phyloP scores from a whole-genome alignment of 1,139 yeast species.

The Meyerozyma carpophila region DNA sequence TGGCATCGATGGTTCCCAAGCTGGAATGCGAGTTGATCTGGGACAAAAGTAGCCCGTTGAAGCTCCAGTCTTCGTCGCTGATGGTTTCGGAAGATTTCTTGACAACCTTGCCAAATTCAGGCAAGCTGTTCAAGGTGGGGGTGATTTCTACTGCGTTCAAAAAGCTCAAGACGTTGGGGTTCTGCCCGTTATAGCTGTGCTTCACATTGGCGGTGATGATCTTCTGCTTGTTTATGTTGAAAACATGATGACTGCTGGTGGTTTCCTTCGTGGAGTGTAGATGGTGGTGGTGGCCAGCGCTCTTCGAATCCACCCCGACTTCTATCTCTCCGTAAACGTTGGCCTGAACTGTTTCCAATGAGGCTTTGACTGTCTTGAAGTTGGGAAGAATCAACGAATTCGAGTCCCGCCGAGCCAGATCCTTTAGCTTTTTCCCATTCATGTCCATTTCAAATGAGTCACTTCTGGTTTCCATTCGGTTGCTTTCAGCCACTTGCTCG shows the following conservation, averaged over 20 bases:
- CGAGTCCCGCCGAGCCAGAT: slow-evolving; percentile 9
- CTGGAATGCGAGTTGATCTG: slow-evolving; percentile 29
- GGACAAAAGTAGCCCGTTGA: slow-evolving; percentile 53
- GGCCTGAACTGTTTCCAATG: slow-evolving; percentile 52
- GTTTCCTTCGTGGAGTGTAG: slow-evolving; percentile 10
- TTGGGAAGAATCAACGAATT: slow-evolving; percentile 30
- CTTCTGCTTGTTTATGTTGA: slow-evolving; percentile 28
- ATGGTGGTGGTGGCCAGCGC: slow-evolving; percentile 12
- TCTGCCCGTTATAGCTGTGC: slow-evolving; percentile 63
- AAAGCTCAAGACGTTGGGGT: slow-evolving; percentile 57
- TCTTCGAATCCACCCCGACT: slow-evolving; percentile 16
- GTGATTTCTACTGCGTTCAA: slow-evolving; percentile 49
- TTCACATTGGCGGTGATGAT: slow-evolving; percentile 34
- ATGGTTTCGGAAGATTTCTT: slow-evolving; percentile 5
- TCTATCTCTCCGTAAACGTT: slow-evolving; percentile 61
- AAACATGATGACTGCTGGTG: slow-evolving; percentile 23
- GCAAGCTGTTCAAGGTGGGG: slow-evolving; percentile 54
- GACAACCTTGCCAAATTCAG: slow-evolving; percentile 56
- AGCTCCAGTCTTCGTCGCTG: slow-evolving; percentile 16
- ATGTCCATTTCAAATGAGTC: slow-evolving; percentile 8
- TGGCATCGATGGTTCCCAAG: slow-evolving; percentile 24
- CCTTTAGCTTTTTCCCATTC: not conserved
- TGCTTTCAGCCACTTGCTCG: slow-evolving; percentile 26
- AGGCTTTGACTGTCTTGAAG: slow-evolving; percentile 36
- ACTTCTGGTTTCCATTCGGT: slow-evolving; percentile 15